Base-by-base conservation (phyloP, 352 stramenopile species). In the Phytophthora agathidicida region DNA sequence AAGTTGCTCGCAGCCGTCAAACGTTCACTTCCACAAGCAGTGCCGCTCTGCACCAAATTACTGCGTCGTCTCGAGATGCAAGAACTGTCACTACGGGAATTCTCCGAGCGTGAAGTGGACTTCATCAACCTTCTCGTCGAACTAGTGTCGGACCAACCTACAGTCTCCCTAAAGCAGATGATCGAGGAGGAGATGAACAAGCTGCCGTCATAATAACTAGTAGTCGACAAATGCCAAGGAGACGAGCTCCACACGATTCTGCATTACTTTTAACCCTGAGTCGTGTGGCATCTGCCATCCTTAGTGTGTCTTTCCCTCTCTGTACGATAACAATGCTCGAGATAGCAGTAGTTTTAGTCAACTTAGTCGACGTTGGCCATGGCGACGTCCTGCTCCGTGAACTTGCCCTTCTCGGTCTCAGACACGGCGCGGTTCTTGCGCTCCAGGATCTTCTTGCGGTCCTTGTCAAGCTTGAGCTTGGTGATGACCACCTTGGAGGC, bases 401-500 rank as follows among this genome's bases (percentile, higher is more conserved):
- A 94, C 83, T 96, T 96, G 84, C 82, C 83, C 88, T 96, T 94
- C 65, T 80, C 76, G 55, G 76, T 78, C 68, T 92, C 82, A 48
- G 70, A 68, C 39, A 83, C 72, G 28, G 85, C 80, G 62, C 91
- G 94, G 73, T 98, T 97, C 88, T 99, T 99, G 81, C 97, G 94
- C 77, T 99, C 97, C 47, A 99, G 80, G 68, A 98, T 97, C 60
- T 97, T 97, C 84, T 99, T 99, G 74, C 98, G 95, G 80, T 99
- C 96, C 93, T 99, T 99, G 91, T 99, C 96, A 60, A 99, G 92
- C 91, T 99, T 99, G 60, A 99, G 83, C 86, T 99, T 99, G 66
- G 97, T 99, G 85, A 99, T 99, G 46, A 98, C 86, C 47, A 99
- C 87, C 81, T 99, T 99, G 43, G 96, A 99, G 33, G 97, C 91